Base-by-base conservation (phyloP, 2,329 filamentous ascomycete genomes). In the Paraphaeosphaeria minitans region DNA sequence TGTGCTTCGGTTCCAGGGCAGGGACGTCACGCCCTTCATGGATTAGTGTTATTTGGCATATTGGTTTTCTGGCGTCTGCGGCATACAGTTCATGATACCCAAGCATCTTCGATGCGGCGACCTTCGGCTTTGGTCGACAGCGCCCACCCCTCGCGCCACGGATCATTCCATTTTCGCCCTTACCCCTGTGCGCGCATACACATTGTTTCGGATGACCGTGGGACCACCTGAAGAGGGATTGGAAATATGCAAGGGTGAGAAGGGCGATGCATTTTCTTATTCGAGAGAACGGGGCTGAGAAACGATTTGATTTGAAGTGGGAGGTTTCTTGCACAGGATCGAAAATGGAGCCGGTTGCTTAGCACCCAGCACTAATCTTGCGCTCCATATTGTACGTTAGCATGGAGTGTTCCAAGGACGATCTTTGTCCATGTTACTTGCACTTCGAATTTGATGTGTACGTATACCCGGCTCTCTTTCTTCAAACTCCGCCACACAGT, bases 1-100 rank as follows among this genome's bases (percentile, higher is more conserved):
- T 54, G 61, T 64, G 24, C 68, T 72, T 5, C 72, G 74, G 5
- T 77, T 77, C 49, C 42, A 59, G 7, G 70, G 67, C 4, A 60
- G 71, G 39, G 69, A 68, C 43, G 58, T 63, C 27, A 69, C 68
- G 2, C 71, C 71, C 6, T 74, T 74, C 53, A 63, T 62, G 42
- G 66, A 63, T 33, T 51, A 55, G 14, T 63, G 58, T 47, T 46
- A 21, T 33, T 35, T 14, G 19, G 56, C 41, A 55, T 43, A 22
- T 42, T 41, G 29, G 60, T 16, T 59, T 59, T 39, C 56, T 56
- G n/a, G 59, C 60, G 37, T 64, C 21, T 57, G 53, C 22, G 57
- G 58, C 51, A 52, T 29, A 14, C 24, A 60, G 16, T 48, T 55
- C n/a, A 33, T 31, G 53, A 55, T 55, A 55, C 53, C 53, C 53